Conservation (phyloP, 2,329 filamentous ascomycete species). For the Colletotrichum australisinense region DNA sequence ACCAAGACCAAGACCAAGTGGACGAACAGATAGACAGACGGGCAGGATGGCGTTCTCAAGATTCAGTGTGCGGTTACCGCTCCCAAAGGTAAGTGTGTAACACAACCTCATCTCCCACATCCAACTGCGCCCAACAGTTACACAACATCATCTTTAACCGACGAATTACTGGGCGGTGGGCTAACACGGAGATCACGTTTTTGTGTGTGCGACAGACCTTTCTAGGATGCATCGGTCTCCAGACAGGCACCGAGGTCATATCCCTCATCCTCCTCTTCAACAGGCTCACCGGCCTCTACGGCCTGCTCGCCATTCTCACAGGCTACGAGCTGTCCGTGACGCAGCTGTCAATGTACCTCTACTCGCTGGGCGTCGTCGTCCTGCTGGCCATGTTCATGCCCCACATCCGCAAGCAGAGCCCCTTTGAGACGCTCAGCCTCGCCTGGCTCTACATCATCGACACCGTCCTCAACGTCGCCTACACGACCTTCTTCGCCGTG, state of each 20-base stretch:
- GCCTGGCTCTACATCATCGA: slow-evolving; percentile 90
- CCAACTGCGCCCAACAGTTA: neutral
- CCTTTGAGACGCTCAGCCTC: slow-evolving; percentile 82
- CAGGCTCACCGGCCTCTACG: slow-evolving; percentile 92
- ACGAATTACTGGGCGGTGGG: neutral
- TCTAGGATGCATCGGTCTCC: slow-evolving; percentile 86
- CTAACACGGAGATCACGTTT: neutral
- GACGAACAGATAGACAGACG: neutral
- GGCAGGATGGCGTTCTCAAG: slow-evolving; percentile 21
- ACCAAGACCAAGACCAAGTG: neutral
- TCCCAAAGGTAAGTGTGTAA: slow-evolving; percentile 40
- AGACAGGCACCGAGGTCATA: slow-evolving; percentile 88
- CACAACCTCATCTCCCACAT: neutral
- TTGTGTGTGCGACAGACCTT: slow-evolving; percentile 71
- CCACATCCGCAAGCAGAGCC: slow-evolving; percentile 82
- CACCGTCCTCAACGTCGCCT: slow-evolving; percentile 82
- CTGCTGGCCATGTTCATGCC: slow-evolving; percentile 78
- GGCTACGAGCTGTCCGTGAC: slow-evolving; percentile 85
- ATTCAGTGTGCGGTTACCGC: slow-evolving; percentile 42
- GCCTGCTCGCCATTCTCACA: slow-evolving; percentile 87
- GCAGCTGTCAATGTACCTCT: slow-evolving; percentile 92
- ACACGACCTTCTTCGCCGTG: slow-evolving; percentile 84
- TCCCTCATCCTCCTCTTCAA: slow-evolving; percentile 87
- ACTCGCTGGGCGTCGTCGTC: slow-evolving; percentile 79
- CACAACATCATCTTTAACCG: neutral